Evolutionary conservation across 2,329 filamentous ascomycete genomes (phyloP), one percentile per base, ranked within the genome.

Genomic region (Hypoxylon sp.): DNA sequence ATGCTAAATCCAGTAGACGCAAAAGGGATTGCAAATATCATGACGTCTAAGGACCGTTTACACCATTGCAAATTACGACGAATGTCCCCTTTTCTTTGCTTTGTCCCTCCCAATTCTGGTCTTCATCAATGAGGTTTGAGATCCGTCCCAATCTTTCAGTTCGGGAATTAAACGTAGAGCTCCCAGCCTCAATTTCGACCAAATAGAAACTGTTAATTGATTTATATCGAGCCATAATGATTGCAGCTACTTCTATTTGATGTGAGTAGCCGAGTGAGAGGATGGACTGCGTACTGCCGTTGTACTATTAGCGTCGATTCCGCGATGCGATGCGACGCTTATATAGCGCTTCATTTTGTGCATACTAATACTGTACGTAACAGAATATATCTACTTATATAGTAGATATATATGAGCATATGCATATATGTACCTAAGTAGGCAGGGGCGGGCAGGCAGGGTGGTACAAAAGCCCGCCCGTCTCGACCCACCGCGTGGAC

Each of bases 401-500:
- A n/a, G n/a, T n/a, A n/a, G n/a, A n/a, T n/a, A 26, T 26, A 26
- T 22, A 46, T 14, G 9, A 28, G 4, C 4, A 24, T 46, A 46
- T 46, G 44, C 22, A 46, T 12, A 5, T 30, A 18, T 36, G n/a
- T n/a, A n/a, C n/a, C n/a, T n/a, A 52, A 20, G 49, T 36, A 38
- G 9, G 14, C 20, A 40, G 22, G 26, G 30, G 3, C 24, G 14
- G n/a, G n/a, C n/a, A n/a, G n/a, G n/a, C n/a, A n/a, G n/a, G n/a
- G 48, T 51, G 28, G 28, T 3, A 12, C 9, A 32, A 6, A 26
- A 26, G 6, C 24, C 24, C 24, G 30, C 4, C 12, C 11, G 14
- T 18, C 12, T 49, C 45, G 16, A 49, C 46, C 56, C 56, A 60
- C 45, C 48, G 28, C 20, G 32, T 52, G 4, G 20, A 44, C 28